These are phyloP conservation scores for Penicillium brasilianum DNA, from an alignment of 2,329 filamentous ascomycete genomes.

Conservation along the genomic window DNA sequence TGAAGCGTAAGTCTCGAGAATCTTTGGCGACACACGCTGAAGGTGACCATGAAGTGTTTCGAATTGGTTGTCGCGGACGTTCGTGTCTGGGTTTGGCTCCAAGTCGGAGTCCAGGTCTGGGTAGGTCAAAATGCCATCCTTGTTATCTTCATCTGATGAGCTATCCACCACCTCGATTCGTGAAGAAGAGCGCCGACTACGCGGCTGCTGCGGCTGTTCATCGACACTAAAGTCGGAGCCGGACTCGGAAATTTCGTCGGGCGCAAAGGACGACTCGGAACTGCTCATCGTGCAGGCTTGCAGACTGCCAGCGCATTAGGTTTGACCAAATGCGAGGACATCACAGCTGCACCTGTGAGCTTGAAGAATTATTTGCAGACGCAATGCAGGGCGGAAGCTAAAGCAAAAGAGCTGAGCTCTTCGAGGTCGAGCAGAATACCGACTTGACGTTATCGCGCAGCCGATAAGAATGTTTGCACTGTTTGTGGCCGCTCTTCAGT, in stretches of 20 bases:
- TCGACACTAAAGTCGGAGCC: constrained; percentile 27
- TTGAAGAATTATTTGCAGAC: background rate
- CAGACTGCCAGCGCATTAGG: constrained; percentile 38
- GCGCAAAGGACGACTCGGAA: constrained; percentile 37
- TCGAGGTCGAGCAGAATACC: constrained; percentile 17
- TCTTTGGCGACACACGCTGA: constrained; percentile 43
- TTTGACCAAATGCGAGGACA: constrained; percentile 27
- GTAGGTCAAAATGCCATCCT: constrained; percentile 1
- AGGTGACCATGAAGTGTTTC: constrained; percentile 10
- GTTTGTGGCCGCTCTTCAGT: constrained; percentile 36
- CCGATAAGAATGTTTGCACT: constrained; percentile 44
- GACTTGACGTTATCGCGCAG: constrained; percentile 15
- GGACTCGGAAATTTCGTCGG: constrained; percentile 39
- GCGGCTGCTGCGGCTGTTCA: constrained; percentile 4
- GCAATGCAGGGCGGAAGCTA: constrained; percentile 4
- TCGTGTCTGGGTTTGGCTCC: background rate
- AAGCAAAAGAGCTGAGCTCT: constrained; percentile 21
- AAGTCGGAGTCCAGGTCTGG: constrained; percentile 1
- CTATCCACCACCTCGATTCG: background rate
- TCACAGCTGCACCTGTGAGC: constrained; percentile 29
- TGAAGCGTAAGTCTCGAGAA: constrained; percentile 56
- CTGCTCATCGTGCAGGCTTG: constrained; percentile 48
- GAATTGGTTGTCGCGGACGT: constrained; percentile 9
- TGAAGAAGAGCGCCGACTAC: constrained; percentile 16
- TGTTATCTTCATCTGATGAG: background rate